Base-by-base conservation (phyloP, 768 basidiomycete genomes). In the Agaricus blazei region DNA sequence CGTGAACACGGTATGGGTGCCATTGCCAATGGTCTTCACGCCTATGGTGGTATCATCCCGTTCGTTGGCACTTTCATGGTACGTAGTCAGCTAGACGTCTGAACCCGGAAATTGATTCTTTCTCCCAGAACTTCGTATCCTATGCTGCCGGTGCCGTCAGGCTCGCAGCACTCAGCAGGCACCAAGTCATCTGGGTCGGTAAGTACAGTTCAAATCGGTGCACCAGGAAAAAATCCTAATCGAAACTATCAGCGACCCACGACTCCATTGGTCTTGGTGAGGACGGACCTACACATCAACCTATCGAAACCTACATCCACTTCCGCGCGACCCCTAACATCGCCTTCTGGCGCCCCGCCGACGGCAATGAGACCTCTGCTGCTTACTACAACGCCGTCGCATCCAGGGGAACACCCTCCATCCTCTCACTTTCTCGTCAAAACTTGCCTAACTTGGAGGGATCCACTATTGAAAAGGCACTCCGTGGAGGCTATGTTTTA, bases 1-100 rank as follows among this genome's bases (percentile, higher is more conserved):
- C 90, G 95, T 72, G 95, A 98, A 71, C 95, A 98, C 71, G 95
- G 78, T 62, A 98, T 97, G 94, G 90, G 88, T 64, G 95, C 94
- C 52, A 93, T 98, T 64, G 91, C 87, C 61, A 97, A 97, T 69
- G 94, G 94, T 68, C 69, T 95, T 59, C 70, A 77, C 59, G 94
- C 93, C 2, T 98, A 97, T 71, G 94, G 94, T 58, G 91, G 84
- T 63, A 84, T 95, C 65, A 82, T 96, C 59, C 94, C 94, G 43
- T 94, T 92, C 69, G 81, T 88, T 59, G 91, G 88, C 55, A 98
- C 95, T 34, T 97, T 97, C 87, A 70, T 97, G 73, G 88, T 89
- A 62, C 63, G 78, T 68, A 36, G 34, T 23, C n/a, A 9, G 9
- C 27, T 19, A 24, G 29, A 37, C 47, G n/a, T 23, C 11, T 27